These are phyloP conservation scores for Paraconiothyrium sp. DNA, from an alignment of 2,329 filamentous ascomycete species.

Conservation along the genomic window DNA sequence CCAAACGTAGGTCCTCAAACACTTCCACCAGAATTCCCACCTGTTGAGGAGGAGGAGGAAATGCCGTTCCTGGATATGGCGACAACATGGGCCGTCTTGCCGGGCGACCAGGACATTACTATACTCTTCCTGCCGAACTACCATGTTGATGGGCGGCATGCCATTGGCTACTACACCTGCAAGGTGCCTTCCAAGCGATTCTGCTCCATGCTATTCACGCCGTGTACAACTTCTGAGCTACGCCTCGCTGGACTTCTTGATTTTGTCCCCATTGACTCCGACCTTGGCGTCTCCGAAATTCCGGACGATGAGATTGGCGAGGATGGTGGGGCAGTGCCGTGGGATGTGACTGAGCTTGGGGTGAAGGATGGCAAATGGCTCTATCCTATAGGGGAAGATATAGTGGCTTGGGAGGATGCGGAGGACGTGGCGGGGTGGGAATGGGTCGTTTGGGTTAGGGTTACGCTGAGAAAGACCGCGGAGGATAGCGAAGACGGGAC, in stretches of 20 bases:
- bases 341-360: neutral
- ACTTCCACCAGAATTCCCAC: slow-evolving; percentile 15
- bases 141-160: slow-evolving; percentile 27
- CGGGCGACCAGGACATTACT: neutral
- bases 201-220: slow-evolving; percentile 10
- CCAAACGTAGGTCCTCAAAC: slow-evolving; percentile 25
- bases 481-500: no score
- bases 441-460: neutral
- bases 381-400: neutral
- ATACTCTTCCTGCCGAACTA: slow-evolving; percentile 31
- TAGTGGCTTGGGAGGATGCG: neutral
- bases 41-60: neutral
- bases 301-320: neutral
- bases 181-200: neutral
- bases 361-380: neutral
- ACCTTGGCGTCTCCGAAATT: neutral
- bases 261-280: neutral
- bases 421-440: neutral
- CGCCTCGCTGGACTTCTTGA: neutral
- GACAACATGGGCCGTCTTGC: neutral
- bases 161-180: slow-evolving; percentile 25
- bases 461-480: neutral
- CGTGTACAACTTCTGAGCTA: slow-evolving; percentile 21
- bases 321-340: neutral
- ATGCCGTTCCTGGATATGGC: slow-evolving; percentile 12